These are phyloP conservation scores for Cenococcum geophilum DNA, from an alignment of 495 filamentous ascomycete species.

Conservation along the genomic window DNA sequence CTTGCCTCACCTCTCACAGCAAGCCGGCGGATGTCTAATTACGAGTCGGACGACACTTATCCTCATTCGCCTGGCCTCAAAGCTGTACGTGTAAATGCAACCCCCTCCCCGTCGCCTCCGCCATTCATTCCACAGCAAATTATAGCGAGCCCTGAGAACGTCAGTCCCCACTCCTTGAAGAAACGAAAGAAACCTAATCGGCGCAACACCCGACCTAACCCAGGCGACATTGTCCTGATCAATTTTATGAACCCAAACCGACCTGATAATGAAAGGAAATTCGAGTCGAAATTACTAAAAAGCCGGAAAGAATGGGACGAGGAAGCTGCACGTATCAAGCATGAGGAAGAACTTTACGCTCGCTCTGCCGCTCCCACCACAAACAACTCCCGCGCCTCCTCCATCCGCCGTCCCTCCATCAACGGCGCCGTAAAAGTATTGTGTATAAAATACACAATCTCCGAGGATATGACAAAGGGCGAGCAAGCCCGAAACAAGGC, in stretches of 20 bases:
- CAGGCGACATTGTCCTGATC: conserved; percentile 34
- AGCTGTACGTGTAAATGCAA: conserved; percentile 26
- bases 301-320: too few species aligned
- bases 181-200: conserved; percentile 32
- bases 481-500: too few species aligned
- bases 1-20: conserved; percentile 17
- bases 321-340: too few species aligned
- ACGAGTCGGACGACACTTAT: conserved; percentile 31
- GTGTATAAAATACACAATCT: too few species aligned
- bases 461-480: too few species aligned
- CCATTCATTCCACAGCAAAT: conserved; percentile 22
- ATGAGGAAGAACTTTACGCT: too few species aligned
- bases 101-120: conserved; percentile 32
- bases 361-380: too few species aligned
- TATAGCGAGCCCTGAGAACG: conserved; percentile 21
- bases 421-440: too few species aligned
- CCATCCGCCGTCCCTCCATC: too few species aligned
- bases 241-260: conserved; percentile 31
- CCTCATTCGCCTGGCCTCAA: conserved; percentile 27
- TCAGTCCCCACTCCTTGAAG: conserved; percentile 29
- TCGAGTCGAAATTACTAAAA: too few species aligned
- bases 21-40: conserved; percentile 26
- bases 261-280: too few species aligned
- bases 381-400: too few species aligned
- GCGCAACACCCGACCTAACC: conserved; percentile 31